phyloP scores from a whole-genome alignment of 164 flowering plant species.

The Cinnamomum chago region DNA sequence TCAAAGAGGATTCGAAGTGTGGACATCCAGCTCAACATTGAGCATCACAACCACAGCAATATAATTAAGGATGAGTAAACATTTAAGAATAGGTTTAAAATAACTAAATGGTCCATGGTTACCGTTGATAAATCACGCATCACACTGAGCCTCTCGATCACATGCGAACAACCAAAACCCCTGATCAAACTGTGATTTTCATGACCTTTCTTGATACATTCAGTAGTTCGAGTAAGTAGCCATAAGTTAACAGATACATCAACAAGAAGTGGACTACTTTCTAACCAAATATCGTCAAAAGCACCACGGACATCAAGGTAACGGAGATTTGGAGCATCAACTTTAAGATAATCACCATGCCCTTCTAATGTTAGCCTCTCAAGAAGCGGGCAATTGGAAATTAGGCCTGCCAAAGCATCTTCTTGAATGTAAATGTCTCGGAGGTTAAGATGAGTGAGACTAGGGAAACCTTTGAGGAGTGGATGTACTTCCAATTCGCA shows the following conservation, averaged over 20 bases:
- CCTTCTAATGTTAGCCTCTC: constrained; percentile 58
- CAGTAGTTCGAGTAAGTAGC: constrained; percentile 42
- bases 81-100: too few species aligned
- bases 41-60: too few species aligned
- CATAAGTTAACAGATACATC: constrained; percentile 44
- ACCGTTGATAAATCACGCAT: constrained; percentile 67
- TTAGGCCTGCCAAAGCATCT: constrained; percentile 44
- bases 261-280: constrained; percentile 45
- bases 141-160: constrained; percentile 56
- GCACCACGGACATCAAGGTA: constrained; percentile 58
- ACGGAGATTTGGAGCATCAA: constrained; percentile 65
- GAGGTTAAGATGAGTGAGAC: constrained; percentile 48
- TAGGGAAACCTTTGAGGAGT: constrained; percentile 43
- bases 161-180: constrained; percentile 55
- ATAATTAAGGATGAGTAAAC: too few species aligned
- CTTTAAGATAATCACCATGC: constrained; percentile 35
- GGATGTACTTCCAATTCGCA: too few species aligned
- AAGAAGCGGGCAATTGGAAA: constrained; percentile 60
- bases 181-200: constrained; percentile 30
- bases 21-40: too few species aligned
- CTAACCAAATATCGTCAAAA: constrained; percentile 51
- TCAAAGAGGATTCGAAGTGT: too few species aligned
- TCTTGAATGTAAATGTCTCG: constrained; percentile 37
- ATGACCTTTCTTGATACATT: constrained; percentile 7
- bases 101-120: neutral